Evolutionary conservation across 2,329 filamentous ascomycete species (phyloP).

Genomic region (Fusarium nelsonii): DNA sequence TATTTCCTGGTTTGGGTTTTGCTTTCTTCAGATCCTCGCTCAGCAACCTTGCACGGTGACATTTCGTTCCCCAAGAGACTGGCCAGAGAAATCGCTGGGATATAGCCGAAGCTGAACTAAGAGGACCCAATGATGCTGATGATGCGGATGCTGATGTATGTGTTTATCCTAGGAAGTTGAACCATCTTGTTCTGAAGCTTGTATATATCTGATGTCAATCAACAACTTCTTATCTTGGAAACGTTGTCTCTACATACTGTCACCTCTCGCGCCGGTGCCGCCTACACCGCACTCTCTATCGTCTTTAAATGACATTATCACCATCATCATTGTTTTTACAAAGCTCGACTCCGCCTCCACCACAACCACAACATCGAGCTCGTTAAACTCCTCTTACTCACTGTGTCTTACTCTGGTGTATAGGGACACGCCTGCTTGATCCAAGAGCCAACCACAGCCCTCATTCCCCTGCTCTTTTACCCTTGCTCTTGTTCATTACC

Average conservation of each 20-base stretch:
- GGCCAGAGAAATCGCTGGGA: conserved; percentile 6
- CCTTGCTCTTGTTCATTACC: conserved; percentile 39
- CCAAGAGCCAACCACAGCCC: conserved; percentile 30
- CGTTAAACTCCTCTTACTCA: conserved; percentile 18
- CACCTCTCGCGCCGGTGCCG: conserved; percentile 17
- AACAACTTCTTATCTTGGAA: conserved; percentile 20
- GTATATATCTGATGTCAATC: conserved; percentile 9
- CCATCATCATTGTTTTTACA: conserved; percentile 20
- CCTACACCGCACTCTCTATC: conserved; percentile 20
- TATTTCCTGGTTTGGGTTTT: conserved; percentile 34
- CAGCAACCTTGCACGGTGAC: conserved; percentile 38
- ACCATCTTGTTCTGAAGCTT: conserved; percentile 1
- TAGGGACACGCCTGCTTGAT: conserved; percentile 23
- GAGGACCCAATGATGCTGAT: conserved; percentile 34
- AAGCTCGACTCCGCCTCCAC: conserved; percentile 25
- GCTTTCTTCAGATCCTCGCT: conserved; percentile 26
- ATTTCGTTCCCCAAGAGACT: conserved; percentile 27
- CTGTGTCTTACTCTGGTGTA: conserved; percentile 35
- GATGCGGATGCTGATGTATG: conserved; percentile 19
- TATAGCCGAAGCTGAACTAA: conserved; percentile 31
- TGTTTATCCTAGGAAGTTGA: conserved; percentile 11
- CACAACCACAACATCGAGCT: not conserved
- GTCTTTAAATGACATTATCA: conserved; percentile 7
- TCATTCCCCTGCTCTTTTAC: conserved; percentile 34
- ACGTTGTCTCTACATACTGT: not conserved